Evolutionary conservation across 306 rosid genomes (phyloP).

Genomic region (Castanospermum australe): DNA sequence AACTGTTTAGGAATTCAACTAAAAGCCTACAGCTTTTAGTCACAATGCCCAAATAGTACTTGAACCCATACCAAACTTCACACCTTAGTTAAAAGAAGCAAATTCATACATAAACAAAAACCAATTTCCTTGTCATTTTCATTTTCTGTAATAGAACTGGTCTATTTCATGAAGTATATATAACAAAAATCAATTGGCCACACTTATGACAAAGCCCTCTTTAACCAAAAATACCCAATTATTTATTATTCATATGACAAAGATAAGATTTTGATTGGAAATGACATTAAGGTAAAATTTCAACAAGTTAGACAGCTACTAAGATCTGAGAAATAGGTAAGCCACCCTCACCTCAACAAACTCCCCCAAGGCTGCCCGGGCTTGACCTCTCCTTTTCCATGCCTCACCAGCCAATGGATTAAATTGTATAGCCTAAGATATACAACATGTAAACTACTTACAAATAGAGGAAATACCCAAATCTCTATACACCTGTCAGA

Average conservation of each 20-base stretch:
- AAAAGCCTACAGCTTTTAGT: constrained; percentile 3
- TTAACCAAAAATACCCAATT: constrained; percentile 17
- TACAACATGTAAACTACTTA: constrained; percentile 3
- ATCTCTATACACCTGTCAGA: not conserved
- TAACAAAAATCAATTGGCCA: not conserved
- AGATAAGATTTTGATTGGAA: constrained; percentile 1
- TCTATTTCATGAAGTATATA: not conserved
- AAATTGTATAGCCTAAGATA: constrained; percentile 64
- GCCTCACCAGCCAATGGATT: constrained; percentile 77
- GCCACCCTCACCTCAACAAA: constrained; percentile 55
- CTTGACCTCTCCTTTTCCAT: constrained; percentile 89
- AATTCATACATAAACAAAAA: not conserved
- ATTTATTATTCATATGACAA: constrained; percentile 9
- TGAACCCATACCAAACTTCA: constrained; percentile 5
- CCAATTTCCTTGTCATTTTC: not conserved
- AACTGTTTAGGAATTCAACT: not conserved
- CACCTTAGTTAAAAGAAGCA: constrained; percentile 10
- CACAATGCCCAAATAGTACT: not conserved
- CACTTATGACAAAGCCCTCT: not conserved
- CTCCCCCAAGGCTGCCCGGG: constrained; percentile 77
- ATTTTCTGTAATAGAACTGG: not conserved
- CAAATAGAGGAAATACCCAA: not conserved
- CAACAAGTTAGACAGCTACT: not conserved
- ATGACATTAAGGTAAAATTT: not conserved
- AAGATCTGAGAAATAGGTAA: constrained; percentile 12